phyloP scores from a whole-genome alignment of 331 rosid species.

The Stylosanthes scabra region DNA sequence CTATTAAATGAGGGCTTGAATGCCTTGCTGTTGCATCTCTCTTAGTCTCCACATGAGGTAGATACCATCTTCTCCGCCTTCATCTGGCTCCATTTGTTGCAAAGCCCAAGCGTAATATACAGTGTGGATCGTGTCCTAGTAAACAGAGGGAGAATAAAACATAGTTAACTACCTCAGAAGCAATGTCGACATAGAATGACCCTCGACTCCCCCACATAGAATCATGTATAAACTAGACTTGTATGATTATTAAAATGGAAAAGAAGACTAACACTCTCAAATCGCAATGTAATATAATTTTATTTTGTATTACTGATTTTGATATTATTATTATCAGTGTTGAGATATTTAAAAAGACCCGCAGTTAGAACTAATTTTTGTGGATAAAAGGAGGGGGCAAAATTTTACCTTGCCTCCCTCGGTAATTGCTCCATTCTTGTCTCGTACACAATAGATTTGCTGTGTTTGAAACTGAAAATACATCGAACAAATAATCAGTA shows the following conservation, averaged over 20 bases:
- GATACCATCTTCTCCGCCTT: conserved; percentile 69
- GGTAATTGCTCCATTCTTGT: conserved; percentile 68
- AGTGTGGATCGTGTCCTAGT: conserved; percentile 89
- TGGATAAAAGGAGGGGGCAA: neutral
- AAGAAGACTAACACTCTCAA: neutral
- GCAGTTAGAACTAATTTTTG: neutral
- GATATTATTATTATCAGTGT: conserved; percentile 5
- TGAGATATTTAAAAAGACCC: neutral
- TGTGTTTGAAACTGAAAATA: conserved; percentile 84
- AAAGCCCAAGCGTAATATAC: conserved; percentile 85
- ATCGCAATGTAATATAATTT: neutral
- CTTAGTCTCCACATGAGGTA: conserved; percentile 87
- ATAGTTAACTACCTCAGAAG: conserved; percentile 4
- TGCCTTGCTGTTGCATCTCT: conserved; percentile 85
- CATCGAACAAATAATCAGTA: conserved; percentile 19
- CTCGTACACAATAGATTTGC: conserved; percentile 88
- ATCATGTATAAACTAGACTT: neutral
- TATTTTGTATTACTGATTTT: neutral
- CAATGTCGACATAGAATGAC: conserved; percentile 3
- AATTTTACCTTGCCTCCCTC: conserved; percentile 91
- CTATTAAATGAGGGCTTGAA: conserved; percentile 67
- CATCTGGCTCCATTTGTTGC: conserved; percentile 84
- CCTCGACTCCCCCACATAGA: neutral
- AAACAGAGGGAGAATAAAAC: neutral
- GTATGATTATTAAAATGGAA: conserved; percentile 23